A percentile compares a stretch with the other conserved stretches of the same genome.
phyloP scores from a whole-genome alignment of 2,329 filamentous ascomycete genomes.

The Colletotrichum liaoningense region DNA sequence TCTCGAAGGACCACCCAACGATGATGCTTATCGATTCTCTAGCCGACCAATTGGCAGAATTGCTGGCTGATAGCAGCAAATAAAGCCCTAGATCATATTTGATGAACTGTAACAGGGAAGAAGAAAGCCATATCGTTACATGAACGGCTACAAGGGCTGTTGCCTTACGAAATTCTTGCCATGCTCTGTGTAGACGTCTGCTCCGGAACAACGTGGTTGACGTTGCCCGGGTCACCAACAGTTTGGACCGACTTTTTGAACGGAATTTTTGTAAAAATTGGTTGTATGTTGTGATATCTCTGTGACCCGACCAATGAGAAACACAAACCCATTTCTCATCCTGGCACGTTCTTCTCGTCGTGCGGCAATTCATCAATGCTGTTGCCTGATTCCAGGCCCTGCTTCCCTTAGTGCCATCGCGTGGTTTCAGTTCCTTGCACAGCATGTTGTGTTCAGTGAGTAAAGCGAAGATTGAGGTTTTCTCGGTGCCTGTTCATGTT shows the following conservation, averaged over 20 bases:
- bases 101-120: not conserved
- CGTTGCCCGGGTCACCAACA: not conserved
- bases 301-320: not conserved
- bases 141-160: not conserved
- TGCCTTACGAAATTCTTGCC: not conserved
- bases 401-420: not conserved
- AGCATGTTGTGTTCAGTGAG: not conserved
- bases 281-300: not conserved
- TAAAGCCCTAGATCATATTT: not conserved
- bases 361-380: not conserved
- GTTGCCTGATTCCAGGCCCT: constrained; percentile 2
- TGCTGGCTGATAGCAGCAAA: not conserved
- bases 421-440: not conserved
- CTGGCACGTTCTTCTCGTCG: not conserved
- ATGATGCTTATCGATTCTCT: not conserved
- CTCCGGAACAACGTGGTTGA: not conserved
- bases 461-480: not conserved
- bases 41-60: not conserved
- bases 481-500: too few relatives aligned
- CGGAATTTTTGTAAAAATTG: not conserved
- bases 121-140: not conserved
- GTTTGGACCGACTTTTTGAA: not conserved
- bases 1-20: not conserved
- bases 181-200: not conserved
- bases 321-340: not conserved